Base-by-base conservation (phyloP, 441 rosid species). In the Geranium incanum region DNA sequence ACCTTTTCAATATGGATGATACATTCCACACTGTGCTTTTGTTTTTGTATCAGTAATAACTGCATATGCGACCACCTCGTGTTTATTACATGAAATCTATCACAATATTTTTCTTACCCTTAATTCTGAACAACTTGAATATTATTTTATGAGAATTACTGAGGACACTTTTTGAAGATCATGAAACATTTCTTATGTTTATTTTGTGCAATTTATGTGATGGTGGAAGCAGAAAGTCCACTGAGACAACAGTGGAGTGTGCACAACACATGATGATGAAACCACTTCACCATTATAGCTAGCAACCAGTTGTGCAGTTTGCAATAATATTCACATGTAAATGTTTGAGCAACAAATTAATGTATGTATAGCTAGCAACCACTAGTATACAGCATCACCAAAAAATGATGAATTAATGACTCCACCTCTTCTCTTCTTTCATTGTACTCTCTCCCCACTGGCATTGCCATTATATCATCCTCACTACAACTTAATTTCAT, bases 201-300 rank as follows among this genome's bases (percentile, higher is more conserved):
- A 18, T 13, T 50, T 50, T 50, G 59, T 16, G n/a, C 12, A 50
- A 50, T 21, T 33, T 59, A 1, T 13, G 11, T 12, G 13, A 13
- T 8, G 65, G 36, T 60, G 65, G n/a, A 23, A 62, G 5, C 66
- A 62, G 66, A 21, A 57, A 62, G 66, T 62, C 36, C 66, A 62
- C 66, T 62, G 36, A 28, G 66, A 11, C 37, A 23, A 3, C 66
- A 21, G 66, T 62, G 66, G 66, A 8, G 37, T 28, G 37, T 28
- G 36, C 66, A 62, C 66, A 33, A 60, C 66, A 60, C 66, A 60
- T 60, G 36, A 60, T 60, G 36, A 60, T 50, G 59, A 13, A 50
- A 50, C 59, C 33, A 28, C 33, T 28, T 28, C 33, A 28, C 33
- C 33, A 28, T 28, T 28, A 28, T 28, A 28, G 33, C 33, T 28